Percentiles rank a stretch among this genome's conserved stretches.
Evolutionary conservation across 2,329 filamentous ascomycete genomes (phyloP).

Genomic region (Pseudogymnoascus sp.): DNA sequence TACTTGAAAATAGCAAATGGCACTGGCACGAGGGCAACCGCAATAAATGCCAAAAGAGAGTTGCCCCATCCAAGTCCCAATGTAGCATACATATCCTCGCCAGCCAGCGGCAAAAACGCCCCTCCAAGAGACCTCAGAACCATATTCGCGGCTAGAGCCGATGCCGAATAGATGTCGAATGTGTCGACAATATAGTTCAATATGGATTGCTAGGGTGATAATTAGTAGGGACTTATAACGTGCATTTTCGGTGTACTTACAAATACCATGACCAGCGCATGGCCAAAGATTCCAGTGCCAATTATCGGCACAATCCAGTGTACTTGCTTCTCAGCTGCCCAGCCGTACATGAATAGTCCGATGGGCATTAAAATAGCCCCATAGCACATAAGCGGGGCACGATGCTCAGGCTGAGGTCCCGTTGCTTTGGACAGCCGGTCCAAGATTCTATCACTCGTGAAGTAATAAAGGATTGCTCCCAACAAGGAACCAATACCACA

Average conservation of each 20-base stretch:
- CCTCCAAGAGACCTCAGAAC: conserved; percentile 55
- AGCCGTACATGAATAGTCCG: conserved; percentile 50
- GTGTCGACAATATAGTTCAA: conserved; percentile 40
- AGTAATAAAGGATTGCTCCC: conserved; percentile 24
- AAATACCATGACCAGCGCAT: conserved; percentile 42
- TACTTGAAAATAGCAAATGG: conserved; percentile 26
- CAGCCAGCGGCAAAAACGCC: conserved; percentile 54
- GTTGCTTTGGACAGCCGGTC: background rate
- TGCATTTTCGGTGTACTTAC: conserved; percentile 17
- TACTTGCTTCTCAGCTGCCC: conserved; percentile 40
- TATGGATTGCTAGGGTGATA: conserved; percentile 26
- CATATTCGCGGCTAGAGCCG: conserved; percentile 52
- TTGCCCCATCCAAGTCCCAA: conserved; percentile 44
- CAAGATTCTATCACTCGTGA: conserved; percentile 12
- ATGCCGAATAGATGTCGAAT: conserved; percentile 34
- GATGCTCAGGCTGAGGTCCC: conserved; percentile 34
- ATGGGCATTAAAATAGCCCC: conserved; percentile 44
- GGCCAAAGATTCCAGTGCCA: conserved; percentile 43
- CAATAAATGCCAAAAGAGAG: conserved; percentile 39
- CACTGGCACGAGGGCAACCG: conserved; percentile 29
- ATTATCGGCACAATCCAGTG: conserved; percentile 55
- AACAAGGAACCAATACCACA: conserved; percentile 35
- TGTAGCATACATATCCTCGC: conserved; percentile 35
- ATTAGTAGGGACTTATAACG: background rate
- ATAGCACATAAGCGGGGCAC: conserved; percentile 46